phyloP scores from a whole-genome alignment of 106 monocot species.

The Allium fistulosum region DNA sequence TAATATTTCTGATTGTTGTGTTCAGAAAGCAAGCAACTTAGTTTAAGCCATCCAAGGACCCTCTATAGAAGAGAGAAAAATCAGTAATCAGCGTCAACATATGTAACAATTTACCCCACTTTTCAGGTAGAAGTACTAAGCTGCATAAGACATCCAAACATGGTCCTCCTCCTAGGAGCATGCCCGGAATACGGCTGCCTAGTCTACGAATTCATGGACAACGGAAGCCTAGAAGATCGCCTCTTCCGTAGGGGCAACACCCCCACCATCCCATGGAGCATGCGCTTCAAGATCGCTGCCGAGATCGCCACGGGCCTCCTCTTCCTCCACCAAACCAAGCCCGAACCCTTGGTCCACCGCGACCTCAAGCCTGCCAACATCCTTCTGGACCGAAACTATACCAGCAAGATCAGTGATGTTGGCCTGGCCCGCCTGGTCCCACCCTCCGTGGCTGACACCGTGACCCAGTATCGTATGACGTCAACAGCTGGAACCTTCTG shows the following conservation, averaged over 20 bases:
- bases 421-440: conserved; percentile 76
- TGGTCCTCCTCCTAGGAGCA: conserved; percentile 77
- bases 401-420: conserved; percentile 81
- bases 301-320: conserved; percentile 71
- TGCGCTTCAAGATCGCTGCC: conserved; percentile 69
- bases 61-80: too few species aligned
- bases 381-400: conserved; percentile 63
- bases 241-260: conserved; percentile 63
- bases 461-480: conserved; percentile 76
- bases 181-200: conserved; percentile 81
- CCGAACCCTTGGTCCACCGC: conserved; percentile 78
- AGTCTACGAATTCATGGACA: conserved; percentile 83
- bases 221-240: conserved; percentile 76
- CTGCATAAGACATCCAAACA: conserved; percentile 80
- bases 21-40: too few species aligned
- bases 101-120: not conserved
- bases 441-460: conserved; percentile 53
- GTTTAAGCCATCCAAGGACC: too few species aligned
- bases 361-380: conserved; percentile 85
- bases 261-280: conserved; percentile 53
- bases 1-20: too few species aligned
- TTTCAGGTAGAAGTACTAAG: conserved; percentile 47
- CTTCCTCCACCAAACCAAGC: conserved; percentile 80
- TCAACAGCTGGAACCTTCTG: conserved; percentile 84
- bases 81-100: too few species aligned